Evolutionary conservation across 495 filamentous ascomycete genomes (phyloP), one percentile per base, ranked within the genome.

Genomic region (Trichoderma virens): DNA sequence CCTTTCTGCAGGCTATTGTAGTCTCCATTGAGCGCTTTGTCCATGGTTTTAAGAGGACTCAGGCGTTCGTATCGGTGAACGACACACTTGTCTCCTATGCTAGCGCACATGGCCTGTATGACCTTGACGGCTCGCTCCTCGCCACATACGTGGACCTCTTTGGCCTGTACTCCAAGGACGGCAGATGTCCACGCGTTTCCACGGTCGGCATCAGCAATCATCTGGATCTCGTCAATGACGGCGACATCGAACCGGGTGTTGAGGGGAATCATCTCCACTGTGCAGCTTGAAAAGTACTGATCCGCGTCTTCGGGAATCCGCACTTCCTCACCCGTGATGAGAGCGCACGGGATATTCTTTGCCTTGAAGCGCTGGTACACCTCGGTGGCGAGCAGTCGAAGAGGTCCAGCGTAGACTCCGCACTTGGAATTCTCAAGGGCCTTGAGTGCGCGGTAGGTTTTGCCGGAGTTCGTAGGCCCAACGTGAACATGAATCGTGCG

Each of bases 121-220:
- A 99, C 69, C 1, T 90, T 87, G 23, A 96, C 87, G 2, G 85
- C 83, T 35, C 95, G 82, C 65, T 88, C 85, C 74, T 99, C 95
- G 63, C 95, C 95, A 73, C 95, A 99, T 11, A 97, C 80, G 75
- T 99, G 95, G 13, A 99, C 75, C 72, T 99, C 95, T 65, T 85
- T 86, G 4, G 90, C 94, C 72, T 87, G 85, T 5, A 94, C 74
- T 28, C 94, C 95, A 20, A 99, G 80, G 11, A 97, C 82, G 31
- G 94, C 94, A 71, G 92, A 88, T 6, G 94, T 97, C 95, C 95
- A 99, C 34, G 93, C 95, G 92, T 92, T 97, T 2, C 95, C 95
- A 60, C 95, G 88, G 1, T 88, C 82, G 2, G 72, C 60, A 69
- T 91, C 85, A 23, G 86, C 88, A 64, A 98, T 92, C 94, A 97